Conservation (phyloP, 2,329 filamentous ascomycete species). For the Neoascochyta sp. region DNA sequence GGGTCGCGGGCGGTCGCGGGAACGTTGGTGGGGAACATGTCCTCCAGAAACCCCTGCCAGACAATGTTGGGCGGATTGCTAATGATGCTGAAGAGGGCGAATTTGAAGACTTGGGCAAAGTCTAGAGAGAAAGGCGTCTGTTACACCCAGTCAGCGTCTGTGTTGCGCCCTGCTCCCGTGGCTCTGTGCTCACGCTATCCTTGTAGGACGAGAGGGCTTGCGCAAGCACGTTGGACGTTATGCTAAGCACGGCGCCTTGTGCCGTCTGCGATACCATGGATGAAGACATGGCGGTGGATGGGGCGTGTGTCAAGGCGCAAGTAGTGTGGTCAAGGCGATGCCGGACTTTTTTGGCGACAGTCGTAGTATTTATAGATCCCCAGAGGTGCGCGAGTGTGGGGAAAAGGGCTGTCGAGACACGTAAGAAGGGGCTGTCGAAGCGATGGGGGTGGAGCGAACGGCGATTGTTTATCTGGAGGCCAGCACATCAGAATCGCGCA, state of each 20-base stretch:
- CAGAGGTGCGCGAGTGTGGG: neutral
- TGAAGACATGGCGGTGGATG: slow-evolving; percentile 22
- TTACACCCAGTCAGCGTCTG: too few species aligned
- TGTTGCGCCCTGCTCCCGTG: too few species aligned
- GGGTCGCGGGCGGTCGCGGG: slow-evolving; percentile 29
- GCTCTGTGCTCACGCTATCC: slow-evolving; percentile 51
- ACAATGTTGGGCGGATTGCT: slow-evolving; percentile 78
- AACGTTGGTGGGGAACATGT: slow-evolving; percentile 62
- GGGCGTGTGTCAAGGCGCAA: slow-evolving; percentile 1
- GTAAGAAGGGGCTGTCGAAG: neutral
- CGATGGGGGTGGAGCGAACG: slow-evolving; percentile 1
- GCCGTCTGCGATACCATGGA: slow-evolving; percentile 41
- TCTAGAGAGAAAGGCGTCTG: slow-evolving; percentile 62
- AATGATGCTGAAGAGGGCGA: slow-evolving; percentile 68
- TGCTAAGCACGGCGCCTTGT: slow-evolving; percentile 63
- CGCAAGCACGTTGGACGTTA: slow-evolving; percentile 68
- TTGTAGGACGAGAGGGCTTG: slow-evolving; percentile 65
- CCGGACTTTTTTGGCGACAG: slow-evolving; percentile 1
- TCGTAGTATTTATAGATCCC: neutral
- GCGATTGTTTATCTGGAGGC: slow-evolving; percentile 5
- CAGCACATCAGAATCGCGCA: slow-evolving; percentile 8
- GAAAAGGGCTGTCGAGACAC: neutral
- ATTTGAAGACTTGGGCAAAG: slow-evolving; percentile 68
- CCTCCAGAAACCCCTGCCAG: slow-evolving; percentile 80
- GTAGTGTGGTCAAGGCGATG: too few species aligned